Base-by-base conservation (phyloP, 805 yeast species). In the Saturnispora zaruensis region DNA sequence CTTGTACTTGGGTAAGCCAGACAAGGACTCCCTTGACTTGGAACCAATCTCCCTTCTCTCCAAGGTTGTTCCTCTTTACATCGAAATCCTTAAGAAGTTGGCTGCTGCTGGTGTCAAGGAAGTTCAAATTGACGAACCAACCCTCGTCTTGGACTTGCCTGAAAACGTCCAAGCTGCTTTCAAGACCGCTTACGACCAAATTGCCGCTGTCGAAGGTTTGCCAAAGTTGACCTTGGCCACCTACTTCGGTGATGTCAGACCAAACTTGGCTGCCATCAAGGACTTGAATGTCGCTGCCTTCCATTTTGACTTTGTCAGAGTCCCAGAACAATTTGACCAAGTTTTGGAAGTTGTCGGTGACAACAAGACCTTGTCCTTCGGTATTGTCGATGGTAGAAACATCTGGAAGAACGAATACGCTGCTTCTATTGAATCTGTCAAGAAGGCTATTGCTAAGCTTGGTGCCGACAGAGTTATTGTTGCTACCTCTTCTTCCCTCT, bases 361-460 rank as follows among this genome's bases (percentile, higher is more conserved):
- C 57, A 73, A 80, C 58, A 96, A 93, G 78, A 74, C 77, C 57
- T 77, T 93, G 67, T 91, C 98, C 55, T 96, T 85, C 59, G 99
- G 99, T 87, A 80, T 93, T 64, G 90, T 93, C 66, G 95, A 89
- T 66, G 99, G 99, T 76, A 89, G 99, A 82, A 93, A 93, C 84
- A 88, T 93, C 75, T 93, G 99, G 99, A 93, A 93, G 82, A 84
- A 95, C 72, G 85, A 93, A 78, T 87, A 84, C 67, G 70, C 93
- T 66, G 81, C 82, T 74, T 95, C 99, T 60, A 74, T 89, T 66
- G 86, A 73, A 57, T 68, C 84, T 57, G 95, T 88, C 63, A 76
- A 84, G 69, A 77, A 80, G 72, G 97, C 96, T 62, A 77, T 87
- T 66, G 82, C 73, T 60, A 84, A 84, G 75, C 74, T 93, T 61